phyloP scores from a whole-genome alignment of 768 basidiomycete species.

The Termitomyces sp. region DNA sequence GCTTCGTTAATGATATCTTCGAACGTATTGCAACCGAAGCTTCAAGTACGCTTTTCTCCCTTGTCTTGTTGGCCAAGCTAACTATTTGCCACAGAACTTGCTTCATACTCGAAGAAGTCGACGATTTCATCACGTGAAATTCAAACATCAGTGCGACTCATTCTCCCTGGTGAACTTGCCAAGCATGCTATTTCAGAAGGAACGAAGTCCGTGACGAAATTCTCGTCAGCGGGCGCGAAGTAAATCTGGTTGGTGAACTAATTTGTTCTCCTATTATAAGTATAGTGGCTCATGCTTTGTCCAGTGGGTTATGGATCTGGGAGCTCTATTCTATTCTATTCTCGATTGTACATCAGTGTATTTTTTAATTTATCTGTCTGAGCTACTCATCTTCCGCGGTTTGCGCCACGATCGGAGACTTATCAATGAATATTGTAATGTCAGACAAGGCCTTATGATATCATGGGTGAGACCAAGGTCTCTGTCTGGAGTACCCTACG shows the following conservation, averaged over 20 bases:
- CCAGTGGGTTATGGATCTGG: neutral
- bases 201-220: slow-evolving; percentile 90
- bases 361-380: slow-evolving; percentile 23
- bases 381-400: neutral
- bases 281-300: neutral
- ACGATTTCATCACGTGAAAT: slow-evolving; percentile 99
- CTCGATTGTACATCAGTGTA: slow-evolving; percentile 28
- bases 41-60: slow-evolving; percentile 52
- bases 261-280: neutral
- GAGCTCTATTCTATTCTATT: slow-evolving; percentile 14
- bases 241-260: slow-evolving; percentile 23
- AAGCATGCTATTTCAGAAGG: slow-evolving; percentile 95
- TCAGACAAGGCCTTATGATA: neutral
- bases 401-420: neutral
- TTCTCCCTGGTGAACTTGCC: slow-evolving; percentile 93
- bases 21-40: slow-evolving; percentile 91
- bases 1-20: slow-evolving; percentile 94
- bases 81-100: slow-evolving; percentile 62
- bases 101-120: slow-evolving; percentile 96
- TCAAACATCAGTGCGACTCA: slow-evolving; percentile 93
- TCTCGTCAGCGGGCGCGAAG: slow-evolving; percentile 69
- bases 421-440: neutral
- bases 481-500: neutral
- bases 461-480: neutral
- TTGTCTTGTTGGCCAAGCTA: slow-evolving; percentile 2